Percentiles rank a stretch among this genome's conserved stretches.
These are phyloP conservation scores for Neurospora intermedia DNA, from an alignment of 495 filamentous ascomycete genomes.

Conservation along the genomic window DNA sequence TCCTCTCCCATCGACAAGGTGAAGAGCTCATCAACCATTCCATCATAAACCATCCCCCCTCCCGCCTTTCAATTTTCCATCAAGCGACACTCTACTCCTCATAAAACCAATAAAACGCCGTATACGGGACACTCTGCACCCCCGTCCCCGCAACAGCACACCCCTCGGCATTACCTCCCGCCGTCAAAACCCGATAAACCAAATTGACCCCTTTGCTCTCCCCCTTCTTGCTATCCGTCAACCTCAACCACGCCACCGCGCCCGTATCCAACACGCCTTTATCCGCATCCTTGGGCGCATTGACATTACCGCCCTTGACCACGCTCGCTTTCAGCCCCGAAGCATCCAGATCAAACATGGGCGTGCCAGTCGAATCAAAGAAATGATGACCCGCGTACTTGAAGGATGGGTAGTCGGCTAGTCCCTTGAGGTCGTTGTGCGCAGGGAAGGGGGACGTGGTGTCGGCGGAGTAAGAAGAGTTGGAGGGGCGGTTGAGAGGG, in stretches of 20 bases:
- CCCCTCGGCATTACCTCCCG: slow-evolving; percentile 45
- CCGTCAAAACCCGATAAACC: slow-evolving; percentile 60
- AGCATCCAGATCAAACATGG: slow-evolving; percentile 47
- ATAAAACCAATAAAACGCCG: slow-evolving; percentile 66
- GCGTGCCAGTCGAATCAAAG: slow-evolving; percentile 42
- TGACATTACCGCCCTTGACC: slow-evolving; percentile 34
- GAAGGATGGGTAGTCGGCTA: slow-evolving; percentile 19
- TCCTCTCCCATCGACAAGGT: neutral
- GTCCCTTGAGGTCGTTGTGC: slow-evolving; percentile 16
- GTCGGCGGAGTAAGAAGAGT: slow-evolving; percentile 19
- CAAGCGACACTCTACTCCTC: slow-evolving; percentile 6
- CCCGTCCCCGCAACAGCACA: slow-evolving; percentile 32
- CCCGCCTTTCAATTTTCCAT: too few species aligned
- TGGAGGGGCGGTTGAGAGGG: slow-evolving; percentile 31
- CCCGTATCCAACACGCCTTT: slow-evolving; percentile 31
- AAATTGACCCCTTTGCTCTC: slow-evolving; percentile 36
- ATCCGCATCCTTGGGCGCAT: slow-evolving; percentile 41
- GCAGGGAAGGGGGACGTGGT: slow-evolving; percentile 30
- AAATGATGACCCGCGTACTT: slow-evolving; percentile 52
- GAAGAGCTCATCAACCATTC: too few species aligned
- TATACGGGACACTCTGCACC: slow-evolving; percentile 47
- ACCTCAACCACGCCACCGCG: slow-evolving; percentile 55
- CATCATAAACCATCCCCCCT: too few species aligned
- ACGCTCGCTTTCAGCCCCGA: slow-evolving; percentile 28
- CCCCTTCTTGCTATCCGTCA: slow-evolving; percentile 35